Base-by-base conservation (phyloP, 2,329 filamentous ascomycete genomes). In the Cercospora zeina region DNA sequence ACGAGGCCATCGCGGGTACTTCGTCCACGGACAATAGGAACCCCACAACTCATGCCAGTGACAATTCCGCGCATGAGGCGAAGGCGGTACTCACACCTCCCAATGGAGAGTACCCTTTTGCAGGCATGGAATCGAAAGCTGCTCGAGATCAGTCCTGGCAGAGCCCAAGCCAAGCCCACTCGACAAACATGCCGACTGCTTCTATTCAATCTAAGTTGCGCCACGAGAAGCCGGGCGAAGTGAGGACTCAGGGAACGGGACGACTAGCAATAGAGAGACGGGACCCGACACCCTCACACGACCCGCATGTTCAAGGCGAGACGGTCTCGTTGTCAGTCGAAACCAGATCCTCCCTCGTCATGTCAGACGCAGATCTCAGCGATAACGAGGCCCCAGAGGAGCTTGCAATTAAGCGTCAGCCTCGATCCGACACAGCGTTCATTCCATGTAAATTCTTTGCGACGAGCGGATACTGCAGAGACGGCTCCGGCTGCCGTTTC, bases 301-400 rank as follows among this genome's bases (percentile, higher is more conserved):
- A 45, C 39, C 16, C 16, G 39, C 10, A 10, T 4, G 39, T 6
- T 27, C 51, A 31, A 34, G 27, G n/a, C 34, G 19, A 53, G 11
- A 13, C 36, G 3, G 36, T 45, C 36, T 21, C 36, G 24, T 47
- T 30, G 30, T 5, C 30, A 42, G 13, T 2, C 8, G 11, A 36
- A 14, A 19, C 14, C 8, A n/a, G 14, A 7, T 16, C 21, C 31
- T 27, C 36, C 27, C 31, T 16, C 24, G 19, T 27, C 21, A 49
- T 34, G 21, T 24, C 36, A 5, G 49, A 54, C 10, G 8, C 34
- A 54, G 49, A 60, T 42, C 14, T 34, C n/a, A 42, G 49, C 36
- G 49, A 60, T 16, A 63, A 67, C 33, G 65, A 67, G 4, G 68
- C 73, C 0, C 79, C 79, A 4, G 76, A 78, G 54, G 65, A 76